These are phyloP conservation scores for Penicillium atrosanguineum DNA, from an alignment of 495 filamentous ascomycete species.

Conservation along the genomic window DNA sequence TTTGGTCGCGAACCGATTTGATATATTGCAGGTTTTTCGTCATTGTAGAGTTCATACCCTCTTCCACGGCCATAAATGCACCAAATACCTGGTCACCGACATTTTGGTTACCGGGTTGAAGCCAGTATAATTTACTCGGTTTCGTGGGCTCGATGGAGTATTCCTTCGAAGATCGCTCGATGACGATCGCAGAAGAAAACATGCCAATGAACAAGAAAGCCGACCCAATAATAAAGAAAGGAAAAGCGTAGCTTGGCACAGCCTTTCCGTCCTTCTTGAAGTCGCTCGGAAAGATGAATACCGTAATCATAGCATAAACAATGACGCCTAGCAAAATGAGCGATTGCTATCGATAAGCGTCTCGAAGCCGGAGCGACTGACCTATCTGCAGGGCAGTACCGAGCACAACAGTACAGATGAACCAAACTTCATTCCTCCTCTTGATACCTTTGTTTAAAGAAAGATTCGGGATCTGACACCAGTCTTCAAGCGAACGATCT, in stretches of 20 bases:
- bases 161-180: slow-evolving; percentile 36
- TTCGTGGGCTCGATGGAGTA: slow-evolving; percentile 24
- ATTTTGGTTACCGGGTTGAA: slow-evolving; percentile 41
- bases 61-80: slow-evolving; percentile 33
- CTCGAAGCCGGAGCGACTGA: slow-evolving; percentile 7
- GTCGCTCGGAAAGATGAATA: slow-evolving; percentile 24
- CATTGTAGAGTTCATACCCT: slow-evolving; percentile 15
- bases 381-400: slow-evolving; percentile 33
- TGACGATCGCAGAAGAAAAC: slow-evolving; percentile 41
- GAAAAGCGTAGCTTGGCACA: slow-evolving; percentile 38
- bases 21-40: slow-evolving; percentile 27
- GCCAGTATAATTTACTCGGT: slow-evolving; percentile 41
- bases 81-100: slow-evolving; percentile 43
- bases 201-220: slow-evolving; percentile 37
- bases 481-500: background rate
- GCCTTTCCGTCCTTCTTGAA: slow-evolving; percentile 32
- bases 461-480: slow-evolving; percentile 35
- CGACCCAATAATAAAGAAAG: slow-evolving; percentile 37
- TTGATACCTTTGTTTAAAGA: slow-evolving; percentile 48
- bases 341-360: background rate
- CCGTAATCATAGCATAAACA: slow-evolving; percentile 33
- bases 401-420: slow-evolving; percentile 30
- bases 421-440: slow-evolving; percentile 29
- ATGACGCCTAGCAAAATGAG: slow-evolving; percentile 24
- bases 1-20: slow-evolving; percentile 30